A percentile compares a stretch with the other conserved stretches of the same genome.
Conservation (phyloP, 2,329 filamentous ascomycete genomes). For the Neonectria hederae region DNA sequence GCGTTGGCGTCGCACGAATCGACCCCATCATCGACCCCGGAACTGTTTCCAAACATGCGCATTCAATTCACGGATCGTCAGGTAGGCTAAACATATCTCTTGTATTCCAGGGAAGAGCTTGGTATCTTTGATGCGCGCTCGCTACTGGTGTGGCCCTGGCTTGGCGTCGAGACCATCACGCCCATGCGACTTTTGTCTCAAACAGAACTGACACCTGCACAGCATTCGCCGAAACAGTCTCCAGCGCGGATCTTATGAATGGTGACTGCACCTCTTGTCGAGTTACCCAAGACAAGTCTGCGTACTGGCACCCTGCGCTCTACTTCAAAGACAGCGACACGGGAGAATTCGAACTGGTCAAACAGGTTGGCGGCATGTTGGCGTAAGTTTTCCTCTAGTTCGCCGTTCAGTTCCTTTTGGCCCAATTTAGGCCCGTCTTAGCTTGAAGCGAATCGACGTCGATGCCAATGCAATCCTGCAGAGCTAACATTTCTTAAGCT, state of each 20-base stretch:
- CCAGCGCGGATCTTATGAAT: conserved; percentile 64
- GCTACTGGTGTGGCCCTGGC: not conserved
- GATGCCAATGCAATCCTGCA: not conserved
- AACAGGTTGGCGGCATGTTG: conserved; percentile 83
- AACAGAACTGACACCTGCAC: conserved; percentile 32
- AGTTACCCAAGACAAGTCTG: conserved; percentile 84
- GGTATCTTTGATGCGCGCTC: not conserved
- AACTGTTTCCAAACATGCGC: conserved; percentile 70
- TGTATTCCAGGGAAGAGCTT: not conserved
- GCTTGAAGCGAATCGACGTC: not conserved
- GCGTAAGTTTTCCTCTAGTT: conserved; percentile 67
- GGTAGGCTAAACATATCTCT: conserved; percentile 64
- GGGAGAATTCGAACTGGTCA: conserved; percentile 73
- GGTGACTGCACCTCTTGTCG: conserved; percentile 83
- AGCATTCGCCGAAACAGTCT: conserved; percentile 73
- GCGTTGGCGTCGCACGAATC: conserved; percentile 74
- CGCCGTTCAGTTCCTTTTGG: not conserved
- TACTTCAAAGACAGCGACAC: conserved; percentile 77
- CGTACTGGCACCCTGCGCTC: conserved; percentile 83
- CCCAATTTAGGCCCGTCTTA: not conserved
- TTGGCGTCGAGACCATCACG: not conserved
- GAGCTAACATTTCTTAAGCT: conserved; percentile 58
- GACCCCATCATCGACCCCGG: conserved; percentile 79
- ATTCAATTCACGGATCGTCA: conserved; percentile 78
- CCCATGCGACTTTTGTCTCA: not conserved